phyloP scores from a whole-genome alignment of 495 filamentous ascomycete species.

The Lophiotrema nucula region DNA sequence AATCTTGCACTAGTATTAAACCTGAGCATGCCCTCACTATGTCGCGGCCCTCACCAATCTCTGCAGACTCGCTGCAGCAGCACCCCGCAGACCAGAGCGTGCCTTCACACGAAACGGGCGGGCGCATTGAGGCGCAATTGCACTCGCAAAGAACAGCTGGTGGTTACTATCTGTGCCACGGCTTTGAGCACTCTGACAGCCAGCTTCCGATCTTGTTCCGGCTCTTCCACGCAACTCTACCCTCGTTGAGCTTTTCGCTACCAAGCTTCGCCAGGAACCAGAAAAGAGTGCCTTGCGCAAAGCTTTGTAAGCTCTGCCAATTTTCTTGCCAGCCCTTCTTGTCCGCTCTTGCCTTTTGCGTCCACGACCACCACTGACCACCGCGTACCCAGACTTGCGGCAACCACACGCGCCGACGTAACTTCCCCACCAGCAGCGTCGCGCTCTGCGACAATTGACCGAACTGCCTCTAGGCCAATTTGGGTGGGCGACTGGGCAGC shows the following conservation, averaged over 20 bases:
- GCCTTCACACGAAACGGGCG: background rate
- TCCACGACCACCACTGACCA: background rate
- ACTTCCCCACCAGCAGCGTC: too few species aligned
- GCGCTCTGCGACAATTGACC: too few species aligned
- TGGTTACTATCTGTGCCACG: background rate
- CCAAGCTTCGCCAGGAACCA: constrained; percentile 3
- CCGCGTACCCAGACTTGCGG: too few species aligned
- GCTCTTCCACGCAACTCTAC: background rate
- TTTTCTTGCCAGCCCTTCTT: background rate
- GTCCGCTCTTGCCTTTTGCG: background rate
- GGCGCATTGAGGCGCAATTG: constrained; percentile 19
- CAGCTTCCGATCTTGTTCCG: constrained; percentile 7
- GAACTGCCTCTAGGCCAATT: constrained; percentile 15
- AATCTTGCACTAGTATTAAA: constrained; percentile 19
- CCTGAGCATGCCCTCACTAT: background rate
- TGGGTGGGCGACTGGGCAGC: constrained; percentile 56
- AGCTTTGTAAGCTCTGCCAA: constrained; percentile 16
- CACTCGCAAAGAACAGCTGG: background rate
- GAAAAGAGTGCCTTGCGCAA: background rate
- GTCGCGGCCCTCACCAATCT: background rate
- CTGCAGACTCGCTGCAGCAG: background rate
- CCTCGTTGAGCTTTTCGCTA: constrained; percentile 4
- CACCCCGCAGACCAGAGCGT: background rate
- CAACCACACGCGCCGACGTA: too few species aligned
- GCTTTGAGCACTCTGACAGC: background rate